These are phyloP conservation scores for Stachybotrys chlorohalonatus DNA, from an alignment of 2,329 filamentous ascomycete species.

Conservation along the genomic window DNA sequence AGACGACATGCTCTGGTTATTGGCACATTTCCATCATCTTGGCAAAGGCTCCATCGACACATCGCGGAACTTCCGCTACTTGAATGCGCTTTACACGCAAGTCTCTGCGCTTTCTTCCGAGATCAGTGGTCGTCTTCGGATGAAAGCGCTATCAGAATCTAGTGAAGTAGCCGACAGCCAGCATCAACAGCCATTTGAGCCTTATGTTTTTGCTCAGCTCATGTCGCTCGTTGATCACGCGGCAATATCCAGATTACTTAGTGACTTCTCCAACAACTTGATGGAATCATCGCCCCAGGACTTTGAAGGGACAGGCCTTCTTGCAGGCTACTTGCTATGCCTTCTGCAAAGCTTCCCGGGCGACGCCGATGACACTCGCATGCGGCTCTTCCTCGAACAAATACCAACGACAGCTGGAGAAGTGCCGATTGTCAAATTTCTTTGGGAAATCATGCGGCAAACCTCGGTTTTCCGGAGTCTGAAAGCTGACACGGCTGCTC, in stretches of 20 bases:
- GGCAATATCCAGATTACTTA: constrained; percentile 49
- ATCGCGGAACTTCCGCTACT: constrained; percentile 28
- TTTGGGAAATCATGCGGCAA: constrained; percentile 59
- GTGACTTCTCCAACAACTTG: constrained; percentile 22
- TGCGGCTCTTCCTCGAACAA: constrained; percentile 70
- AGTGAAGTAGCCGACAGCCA: constrained; percentile 9
- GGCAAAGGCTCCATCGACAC: constrained; percentile 28
- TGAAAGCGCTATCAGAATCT: constrained; percentile 6
- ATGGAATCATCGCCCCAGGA: constrained; percentile 19
- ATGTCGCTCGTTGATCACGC: constrained; percentile 64
- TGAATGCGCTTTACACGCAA: constrained; percentile 45
- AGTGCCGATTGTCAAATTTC: constrained; percentile 52
- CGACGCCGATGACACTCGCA: constrained; percentile 78
- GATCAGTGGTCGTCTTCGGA: constrained; percentile 35
- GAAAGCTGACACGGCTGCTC: constrained; percentile 16
- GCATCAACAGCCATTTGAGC: constrained; percentile 25
- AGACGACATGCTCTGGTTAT: constrained; percentile 48
- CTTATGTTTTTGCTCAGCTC: constrained; percentile 58
- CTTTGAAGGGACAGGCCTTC: constrained; percentile 45
- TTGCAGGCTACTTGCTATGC: constrained; percentile 81
- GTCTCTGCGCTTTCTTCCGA: constrained; percentile 42
- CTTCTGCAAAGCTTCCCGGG: constrained; percentile 77
- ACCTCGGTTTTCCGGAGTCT: constrained; percentile 30
- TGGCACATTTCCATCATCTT: constrained; percentile 58
- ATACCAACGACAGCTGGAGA: constrained; percentile 41